phyloP scores from a whole-genome alignment of 2,329 filamentous ascomycete genomes.

The Cryphonectria japonica region DNA sequence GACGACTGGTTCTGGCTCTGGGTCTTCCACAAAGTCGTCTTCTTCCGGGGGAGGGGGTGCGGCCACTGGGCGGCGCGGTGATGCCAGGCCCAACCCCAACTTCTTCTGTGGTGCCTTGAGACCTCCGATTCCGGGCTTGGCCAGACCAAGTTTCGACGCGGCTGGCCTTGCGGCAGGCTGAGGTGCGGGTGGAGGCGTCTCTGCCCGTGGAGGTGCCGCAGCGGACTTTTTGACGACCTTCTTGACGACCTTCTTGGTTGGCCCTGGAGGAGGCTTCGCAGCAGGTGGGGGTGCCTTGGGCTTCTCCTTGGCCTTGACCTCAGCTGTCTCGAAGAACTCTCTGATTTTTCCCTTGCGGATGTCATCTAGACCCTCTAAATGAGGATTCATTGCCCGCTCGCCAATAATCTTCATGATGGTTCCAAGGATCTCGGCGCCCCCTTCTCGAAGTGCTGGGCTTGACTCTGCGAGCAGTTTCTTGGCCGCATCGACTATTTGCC shows the following conservation, averaged over 20 bases:
- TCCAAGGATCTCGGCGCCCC: conserved; percentile 88
- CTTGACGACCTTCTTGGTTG: conserved; percentile 49
- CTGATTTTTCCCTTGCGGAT: conserved; percentile 96
- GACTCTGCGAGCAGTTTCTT: conserved; percentile 92
- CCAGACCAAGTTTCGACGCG: conserved; percentile 58
- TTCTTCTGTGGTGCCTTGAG: conserved; percentile 65
- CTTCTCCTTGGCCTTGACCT: conserved; percentile 89
- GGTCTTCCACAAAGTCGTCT: conserved; percentile 49
- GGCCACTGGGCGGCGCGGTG: conserved; percentile 56
- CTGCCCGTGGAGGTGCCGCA: conserved; percentile 42
- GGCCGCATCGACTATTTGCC: conserved; percentile 80
- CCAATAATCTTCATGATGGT: conserved; percentile 99
- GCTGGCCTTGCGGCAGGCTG: conserved; percentile 59
- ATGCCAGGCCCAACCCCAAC: conserved; percentile 49
- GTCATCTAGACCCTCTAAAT: conserved; percentile 90
- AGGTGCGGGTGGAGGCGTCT: conserved; percentile 59
- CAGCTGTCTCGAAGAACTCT: conserved; percentile 81
- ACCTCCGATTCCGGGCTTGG: conserved; percentile 58
- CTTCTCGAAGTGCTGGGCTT: conserved; percentile 81
- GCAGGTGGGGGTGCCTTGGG: conserved; percentile 77
- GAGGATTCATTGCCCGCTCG: conserved; percentile 91
- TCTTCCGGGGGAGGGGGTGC: conserved; percentile 56
- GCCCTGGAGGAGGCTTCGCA: conserved; percentile 53
- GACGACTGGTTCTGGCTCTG: conserved; percentile 45
- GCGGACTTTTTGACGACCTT: conserved; percentile 57